These are phyloP conservation scores for Fusarium pseudoanthophilum DNA, from an alignment of 2,329 filamentous ascomycete species.

Conservation along the genomic window DNA sequence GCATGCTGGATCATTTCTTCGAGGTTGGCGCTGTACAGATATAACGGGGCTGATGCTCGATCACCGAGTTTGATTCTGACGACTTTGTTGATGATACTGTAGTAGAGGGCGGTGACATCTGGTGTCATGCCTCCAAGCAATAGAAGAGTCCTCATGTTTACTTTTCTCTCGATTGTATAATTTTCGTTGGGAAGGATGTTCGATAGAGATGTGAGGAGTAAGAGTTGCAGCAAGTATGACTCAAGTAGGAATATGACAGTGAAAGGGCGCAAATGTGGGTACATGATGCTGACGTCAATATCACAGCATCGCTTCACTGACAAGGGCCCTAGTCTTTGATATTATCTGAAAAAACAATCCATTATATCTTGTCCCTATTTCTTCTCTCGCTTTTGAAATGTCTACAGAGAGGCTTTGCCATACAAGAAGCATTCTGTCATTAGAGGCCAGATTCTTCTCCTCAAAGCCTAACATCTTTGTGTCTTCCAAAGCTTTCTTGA, in stretches of 20 bases:
- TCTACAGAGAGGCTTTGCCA: background rate
- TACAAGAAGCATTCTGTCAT: background rate
- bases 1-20: slow-evolving; percentile 7
- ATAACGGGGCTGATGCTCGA: background rate
- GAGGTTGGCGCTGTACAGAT: slow-evolving; percentile 6
- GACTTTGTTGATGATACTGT: background rate
- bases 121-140: slow-evolving; percentile 7
- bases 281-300: background rate
- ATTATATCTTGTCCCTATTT: fast-evolving
- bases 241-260: background rate
- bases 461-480: fast-evolving
- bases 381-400: fast-evolving
- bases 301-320: background rate
- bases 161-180: fast-evolving
- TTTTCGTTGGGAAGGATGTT: fast-evolving
- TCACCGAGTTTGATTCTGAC: background rate
- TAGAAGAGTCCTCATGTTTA: background rate
- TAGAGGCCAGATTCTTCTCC: background rate
- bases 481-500: background rate
- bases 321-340: fast-evolving
- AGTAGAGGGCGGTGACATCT: background rate
- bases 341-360: background rate
- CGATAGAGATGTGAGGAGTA: background rate
- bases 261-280: background rate
- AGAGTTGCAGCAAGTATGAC: background rate